Percentiles rank a stretch among this genome's conserved stretches.
Evolutionary conservation across 176 grass and related monocot genomes (phyloP).

Genomic region (Triticum turgidum): DNA sequence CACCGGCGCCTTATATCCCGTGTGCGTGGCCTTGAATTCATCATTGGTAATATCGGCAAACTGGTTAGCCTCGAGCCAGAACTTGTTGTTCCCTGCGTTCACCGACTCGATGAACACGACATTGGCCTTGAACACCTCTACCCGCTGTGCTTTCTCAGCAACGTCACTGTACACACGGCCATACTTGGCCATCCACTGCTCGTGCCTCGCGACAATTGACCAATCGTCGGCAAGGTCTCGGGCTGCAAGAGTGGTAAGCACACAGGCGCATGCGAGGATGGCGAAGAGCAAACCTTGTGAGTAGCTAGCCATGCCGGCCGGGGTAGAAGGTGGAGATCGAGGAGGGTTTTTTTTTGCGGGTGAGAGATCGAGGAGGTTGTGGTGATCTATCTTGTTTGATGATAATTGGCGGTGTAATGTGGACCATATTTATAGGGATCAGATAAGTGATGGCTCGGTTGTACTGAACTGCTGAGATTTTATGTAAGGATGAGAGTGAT

Average conservation of each 20-base stretch:
- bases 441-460: not conserved
- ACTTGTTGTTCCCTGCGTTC: conserved; percentile 5
- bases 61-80: conserved; percentile 32
- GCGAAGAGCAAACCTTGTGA: not conserved
- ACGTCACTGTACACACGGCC: conserved; percentile 2
- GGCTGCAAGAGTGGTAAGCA: not conserved
- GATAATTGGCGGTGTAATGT: not conserved
- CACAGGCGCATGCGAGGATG: not conserved
- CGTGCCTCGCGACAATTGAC: conserved; percentile 28
- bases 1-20: not conserved
- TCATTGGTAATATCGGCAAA: not conserved
- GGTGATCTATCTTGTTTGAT: not conserved
- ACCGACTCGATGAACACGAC: conserved; percentile 26
- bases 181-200: conserved; percentile 25
- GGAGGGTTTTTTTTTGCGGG: not conserved
- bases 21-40: not conserved
- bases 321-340: not conserved
- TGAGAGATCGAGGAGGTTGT: not conserved
- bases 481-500: not conserved
- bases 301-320: not conserved
- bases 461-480: not conserved
- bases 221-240: not conserved
- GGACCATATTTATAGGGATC: not conserved
- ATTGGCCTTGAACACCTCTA: conserved; percentile 30
- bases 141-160: conserved; percentile 1